A percentile compares a stretch with the other conserved stretches of the same genome.
phyloP scores from a whole-genome alignment of 805 yeast species.

The Dipodascus geniculatus region DNA sequence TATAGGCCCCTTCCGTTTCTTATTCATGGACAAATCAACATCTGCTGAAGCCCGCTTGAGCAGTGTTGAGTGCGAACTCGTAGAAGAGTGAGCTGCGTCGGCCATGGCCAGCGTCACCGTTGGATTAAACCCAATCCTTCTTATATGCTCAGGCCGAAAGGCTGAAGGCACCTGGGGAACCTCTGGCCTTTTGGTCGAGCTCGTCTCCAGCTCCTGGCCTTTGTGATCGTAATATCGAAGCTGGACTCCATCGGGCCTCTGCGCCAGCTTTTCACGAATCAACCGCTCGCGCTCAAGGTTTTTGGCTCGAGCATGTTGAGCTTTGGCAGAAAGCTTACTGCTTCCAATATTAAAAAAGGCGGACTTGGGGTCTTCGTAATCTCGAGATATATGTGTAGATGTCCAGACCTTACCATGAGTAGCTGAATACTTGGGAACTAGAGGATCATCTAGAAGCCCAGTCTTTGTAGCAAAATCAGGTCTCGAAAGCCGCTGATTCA shows the following conservation, averaged over 20 bases:
- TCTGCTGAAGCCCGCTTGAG: conserved; percentile 4
- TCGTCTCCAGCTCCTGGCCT: conserved; percentile 10
- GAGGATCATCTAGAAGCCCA: conserved; percentile 34
- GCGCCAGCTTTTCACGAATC: conserved; percentile 26
- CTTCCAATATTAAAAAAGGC: not conserved
- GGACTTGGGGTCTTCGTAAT: conserved; percentile 1
- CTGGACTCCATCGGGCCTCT: conserved; percentile 16
- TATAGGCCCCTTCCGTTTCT: not conserved
- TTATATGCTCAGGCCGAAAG: conserved; percentile 16
- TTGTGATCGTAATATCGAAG: conserved; percentile 15
- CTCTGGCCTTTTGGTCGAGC: conserved; percentile 4
- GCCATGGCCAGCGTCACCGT: conserved; percentile 21
- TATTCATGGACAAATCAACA: conserved; percentile 5
- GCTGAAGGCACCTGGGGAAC: conserved; percentile 1
- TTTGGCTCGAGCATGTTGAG: conserved; percentile 16
- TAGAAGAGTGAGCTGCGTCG: conserved; percentile 25
- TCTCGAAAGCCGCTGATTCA: conserved; percentile 12
- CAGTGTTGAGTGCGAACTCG: not conserved
- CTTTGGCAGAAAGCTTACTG: conserved; percentile 19
- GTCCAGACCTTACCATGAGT: not conserved
- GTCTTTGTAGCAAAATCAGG: not conserved
- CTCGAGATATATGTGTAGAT: not conserved
- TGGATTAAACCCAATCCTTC: conserved; percentile 22
- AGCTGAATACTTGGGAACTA: conserved; percentile 23
- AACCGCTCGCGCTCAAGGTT: conserved; percentile 20